These are phyloP conservation scores for Elongisporangium undulatum DNA, from an alignment of 352 stramenopile species.

Conservation along the genomic window DNA sequence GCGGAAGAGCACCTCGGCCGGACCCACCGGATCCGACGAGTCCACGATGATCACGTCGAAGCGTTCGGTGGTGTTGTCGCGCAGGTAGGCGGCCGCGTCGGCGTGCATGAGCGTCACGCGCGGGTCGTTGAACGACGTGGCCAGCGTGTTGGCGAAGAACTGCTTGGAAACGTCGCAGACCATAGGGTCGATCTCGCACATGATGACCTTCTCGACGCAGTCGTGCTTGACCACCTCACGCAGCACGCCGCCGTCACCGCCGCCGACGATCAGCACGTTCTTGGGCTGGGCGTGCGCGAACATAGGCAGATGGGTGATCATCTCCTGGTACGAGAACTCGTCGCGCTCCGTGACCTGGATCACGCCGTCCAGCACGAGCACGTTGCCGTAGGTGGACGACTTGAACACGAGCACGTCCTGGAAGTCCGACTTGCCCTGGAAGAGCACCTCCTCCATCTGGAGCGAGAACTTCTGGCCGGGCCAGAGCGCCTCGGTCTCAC, in stretches of 20 bases:
- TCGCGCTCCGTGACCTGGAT: slow-evolving; percentile 99
- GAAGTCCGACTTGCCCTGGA: slow-evolving; percentile 96
- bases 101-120: slow-evolving; percentile 92
- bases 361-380: slow-evolving; percentile 98
- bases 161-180: slow-evolving; percentile 96
- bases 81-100: slow-evolving; percentile 89
- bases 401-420: slow-evolving; percentile 99
- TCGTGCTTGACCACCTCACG: slow-evolving; percentile 94
- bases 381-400: slow-evolving; percentile 95
- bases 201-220: slow-evolving; percentile 94
- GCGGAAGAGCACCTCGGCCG: slow-evolving; percentile 94
- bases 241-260: slow-evolving; percentile 97
- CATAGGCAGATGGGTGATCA: slow-evolving; percentile 98
- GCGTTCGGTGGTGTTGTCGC: slow-evolving; percentile 64
- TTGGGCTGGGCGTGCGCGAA: slow-evolving; percentile 96
- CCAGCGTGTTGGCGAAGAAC: slow-evolving; percentile 88
- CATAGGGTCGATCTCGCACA: slow-evolving; percentile 99
- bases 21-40: slow-evolving; percentile 94
- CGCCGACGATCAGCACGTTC: slow-evolving; percentile 96
- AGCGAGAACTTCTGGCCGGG: slow-evolving; percentile 91
- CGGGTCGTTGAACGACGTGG: slow-evolving; percentile 94
- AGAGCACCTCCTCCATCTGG: slow-evolving; percentile 93
- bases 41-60: slow-evolving; percentile 98
- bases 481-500: slow-evolving; percentile 94
- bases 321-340: slow-evolving; percentile 99